Evolutionary conservation across 2,329 filamentous ascomycete genomes (phyloP).

Genomic region (Exophiala lecanii-corni): DNA sequence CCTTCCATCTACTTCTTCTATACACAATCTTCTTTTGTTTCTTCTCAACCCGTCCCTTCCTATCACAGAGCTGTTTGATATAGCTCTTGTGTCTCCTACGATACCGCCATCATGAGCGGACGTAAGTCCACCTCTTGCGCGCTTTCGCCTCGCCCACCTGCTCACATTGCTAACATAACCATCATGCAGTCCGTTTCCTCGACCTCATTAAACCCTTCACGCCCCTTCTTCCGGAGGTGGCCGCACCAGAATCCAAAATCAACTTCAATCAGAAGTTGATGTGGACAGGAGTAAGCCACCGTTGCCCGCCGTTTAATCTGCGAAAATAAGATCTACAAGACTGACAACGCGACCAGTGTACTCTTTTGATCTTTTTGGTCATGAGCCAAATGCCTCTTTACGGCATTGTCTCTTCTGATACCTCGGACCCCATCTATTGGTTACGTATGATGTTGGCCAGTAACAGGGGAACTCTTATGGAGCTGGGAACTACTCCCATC

Average conservation of each 20-base stretch:
- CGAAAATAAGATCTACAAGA: no score
- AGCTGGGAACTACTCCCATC: constrained; percentile 94
- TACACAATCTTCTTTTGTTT: background rate
- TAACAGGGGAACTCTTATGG: constrained; percentile 96
- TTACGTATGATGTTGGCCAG: constrained; percentile 99
- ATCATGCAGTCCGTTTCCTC: constrained; percentile 81
- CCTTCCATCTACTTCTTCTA: no score
- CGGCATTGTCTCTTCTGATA: constrained; percentile 98
- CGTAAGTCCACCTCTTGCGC: constrained; percentile 17
- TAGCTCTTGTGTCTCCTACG: background rate
- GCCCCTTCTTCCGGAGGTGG: constrained; percentile 98
- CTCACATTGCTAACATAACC: constrained; percentile 15
- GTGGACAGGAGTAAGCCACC: constrained; percentile 71
- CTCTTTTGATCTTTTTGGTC: constrained; percentile 96
- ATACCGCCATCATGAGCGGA: constrained; percentile 20
- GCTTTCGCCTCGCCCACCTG: constrained; percentile 1
- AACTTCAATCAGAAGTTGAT: constrained; percentile 98
- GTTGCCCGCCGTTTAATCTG: no score
- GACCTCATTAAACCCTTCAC: constrained; percentile 99
- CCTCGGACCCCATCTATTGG: constrained; percentile 98
- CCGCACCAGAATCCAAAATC: constrained; percentile 95
- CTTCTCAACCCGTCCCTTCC: background rate
- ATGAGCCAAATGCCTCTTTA: constrained; percentile 99
- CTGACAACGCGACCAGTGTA: constrained; percentile 51
- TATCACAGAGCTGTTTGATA: background rate